Evolutionary conservation across 768 basidiomycete species (phyloP).

Genomic region (Pulveroboletus sp.): DNA sequence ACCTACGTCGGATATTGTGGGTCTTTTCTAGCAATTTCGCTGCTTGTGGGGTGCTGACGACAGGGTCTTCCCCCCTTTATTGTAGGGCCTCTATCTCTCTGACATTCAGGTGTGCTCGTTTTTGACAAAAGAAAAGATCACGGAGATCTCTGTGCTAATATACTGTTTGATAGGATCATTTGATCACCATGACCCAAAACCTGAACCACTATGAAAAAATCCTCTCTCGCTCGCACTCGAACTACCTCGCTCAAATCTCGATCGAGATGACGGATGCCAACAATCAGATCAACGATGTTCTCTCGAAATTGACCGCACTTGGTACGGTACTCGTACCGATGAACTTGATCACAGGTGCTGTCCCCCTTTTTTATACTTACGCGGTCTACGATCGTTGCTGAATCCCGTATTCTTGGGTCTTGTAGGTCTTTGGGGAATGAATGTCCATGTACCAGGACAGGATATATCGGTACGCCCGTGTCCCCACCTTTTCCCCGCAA

Average conservation of each 20-base stretch:
- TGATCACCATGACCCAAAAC: slow-evolving; percentile 99
- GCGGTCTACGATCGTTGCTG: background rate
- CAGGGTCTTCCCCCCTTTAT: background rate
- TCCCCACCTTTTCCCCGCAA: too few relatives aligned
- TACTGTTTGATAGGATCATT: slow-evolving; percentile 61
- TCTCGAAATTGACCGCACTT: slow-evolving; percentile 93
- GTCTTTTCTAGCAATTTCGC: slow-evolving; percentile 17
- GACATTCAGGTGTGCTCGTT: slow-evolving; percentile 71
- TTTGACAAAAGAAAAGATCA: too few relatives aligned
- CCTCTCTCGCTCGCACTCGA: slow-evolving; percentile 95
- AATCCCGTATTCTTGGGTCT: background rate
- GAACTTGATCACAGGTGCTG: slow-evolving; percentile 88
- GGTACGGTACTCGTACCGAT: slow-evolving; percentile 97
- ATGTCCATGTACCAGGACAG: slow-evolving; percentile 93
- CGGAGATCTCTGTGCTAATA: background rate
- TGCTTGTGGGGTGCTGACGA: slow-evolving; percentile 1
- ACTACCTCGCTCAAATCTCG: slow-evolving; percentile 98
- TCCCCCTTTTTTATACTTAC: background rate
- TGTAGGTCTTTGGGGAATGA: slow-evolving; percentile 94
- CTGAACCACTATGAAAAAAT: slow-evolving; percentile 99
- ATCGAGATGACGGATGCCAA: slow-evolving; percentile 99
- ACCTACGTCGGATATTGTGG: slow-evolving; percentile 92
- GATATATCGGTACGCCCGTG: slow-evolving; percentile 38
- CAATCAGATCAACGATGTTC: slow-evolving; percentile 99
- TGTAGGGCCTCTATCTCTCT: slow-evolving; percentile 86